These are phyloP conservation scores for Kazachstania sp. DNA, from an alignment of 1,139 yeast genomes.

Conservation along the genomic window DNA sequence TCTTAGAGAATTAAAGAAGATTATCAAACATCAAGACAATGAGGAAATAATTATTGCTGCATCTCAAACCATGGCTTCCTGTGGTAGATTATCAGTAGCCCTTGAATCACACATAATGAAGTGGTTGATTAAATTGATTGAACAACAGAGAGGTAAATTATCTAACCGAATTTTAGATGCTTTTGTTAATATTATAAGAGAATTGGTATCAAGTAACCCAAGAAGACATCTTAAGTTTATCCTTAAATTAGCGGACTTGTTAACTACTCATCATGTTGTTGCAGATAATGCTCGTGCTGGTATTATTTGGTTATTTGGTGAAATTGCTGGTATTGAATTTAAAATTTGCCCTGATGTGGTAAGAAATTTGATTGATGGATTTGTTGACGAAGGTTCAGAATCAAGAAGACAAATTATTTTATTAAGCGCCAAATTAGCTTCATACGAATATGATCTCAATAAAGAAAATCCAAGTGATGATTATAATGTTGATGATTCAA, in stretches of 20 bases:
- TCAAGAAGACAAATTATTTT: slow-evolving; percentile 68
- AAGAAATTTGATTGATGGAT: slow-evolving; percentile 47
- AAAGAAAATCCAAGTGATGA: slow-evolving; percentile 13
- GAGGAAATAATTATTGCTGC: slow-evolving; percentile 43
- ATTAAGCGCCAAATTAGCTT: slow-evolving; percentile 64
- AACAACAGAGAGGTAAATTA: slow-evolving; percentile 14
- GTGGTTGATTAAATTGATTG: slow-evolving; percentile 42
- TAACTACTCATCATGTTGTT: slow-evolving; percentile 14
- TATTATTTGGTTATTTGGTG: slow-evolving; percentile 87
- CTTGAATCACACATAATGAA: slow-evolving; percentile 32
- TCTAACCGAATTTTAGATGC: slow-evolving; percentile 42
- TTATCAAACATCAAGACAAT: slow-evolving; percentile 40
- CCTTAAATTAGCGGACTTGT: slow-evolving; percentile 33
- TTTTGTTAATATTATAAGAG: slow-evolving; percentile 59
- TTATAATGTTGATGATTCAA: slow-evolving; percentile 32
- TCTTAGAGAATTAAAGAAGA: slow-evolving; percentile 61
- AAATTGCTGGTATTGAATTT: slow-evolving; percentile 45
- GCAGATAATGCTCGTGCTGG: slow-evolving; percentile 61
- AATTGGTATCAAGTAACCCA: slow-evolving; percentile 59
- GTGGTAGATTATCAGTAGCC: slow-evolving; percentile 37
- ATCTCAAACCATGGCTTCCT: slow-evolving; percentile 48
- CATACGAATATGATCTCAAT: slow-evolving; percentile 42
- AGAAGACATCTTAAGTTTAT: slow-evolving; percentile 36
- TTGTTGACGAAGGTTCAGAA: slow-evolving; percentile 44
- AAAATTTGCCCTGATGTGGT: slow-evolving; percentile 71